phyloP scores from a whole-genome alignment of 2,329 filamentous ascomycete species.

The Fusarium coffeatum region DNA sequence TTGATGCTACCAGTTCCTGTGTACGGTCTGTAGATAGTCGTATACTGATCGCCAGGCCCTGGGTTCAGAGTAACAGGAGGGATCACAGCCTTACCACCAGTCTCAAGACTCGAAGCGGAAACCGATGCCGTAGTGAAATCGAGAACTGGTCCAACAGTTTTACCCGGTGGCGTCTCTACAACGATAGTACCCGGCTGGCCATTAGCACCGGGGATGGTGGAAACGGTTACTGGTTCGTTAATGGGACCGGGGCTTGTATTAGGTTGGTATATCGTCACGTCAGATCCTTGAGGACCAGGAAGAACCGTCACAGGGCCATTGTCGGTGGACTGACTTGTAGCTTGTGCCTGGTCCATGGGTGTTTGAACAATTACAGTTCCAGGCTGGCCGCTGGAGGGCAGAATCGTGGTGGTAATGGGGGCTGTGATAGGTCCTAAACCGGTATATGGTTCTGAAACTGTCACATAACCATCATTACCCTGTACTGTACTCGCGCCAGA shows the following conservation, averaged over 20 bases:
- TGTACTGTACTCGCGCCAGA: background rate
- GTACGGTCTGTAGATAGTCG: constrained; percentile 25
- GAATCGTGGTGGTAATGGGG: constrained; percentile 22
- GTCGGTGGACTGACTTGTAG: no score
- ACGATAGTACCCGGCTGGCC: constrained; percentile 22
- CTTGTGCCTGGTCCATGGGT: background rate
- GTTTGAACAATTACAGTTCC: constrained; percentile 26
- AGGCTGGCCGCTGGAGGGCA: constrained; percentile 6
- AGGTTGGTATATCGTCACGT: constrained; percentile 20
- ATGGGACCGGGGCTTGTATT: constrained; percentile 1
- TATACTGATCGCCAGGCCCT: constrained; percentile 11
- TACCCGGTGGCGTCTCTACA: constrained; percentile 4
- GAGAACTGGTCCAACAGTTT: background rate
- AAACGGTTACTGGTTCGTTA: constrained; percentile 9
- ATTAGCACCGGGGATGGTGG: constrained; percentile 3
- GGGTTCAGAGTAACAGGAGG: constrained; percentile 24
- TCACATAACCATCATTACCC: constrained; percentile 24
- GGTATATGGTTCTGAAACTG: constrained; percentile 18
- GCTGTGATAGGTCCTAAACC: constrained; percentile 15
- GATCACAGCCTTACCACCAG: constrained; percentile 1
- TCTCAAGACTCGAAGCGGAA: constrained; percentile 9
- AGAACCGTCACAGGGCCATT: constrained; percentile 1
- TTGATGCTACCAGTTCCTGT: constrained; percentile 20
- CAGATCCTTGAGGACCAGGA: constrained; percentile 7
- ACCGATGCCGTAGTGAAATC: background rate